Evolutionary conservation across 2,329 filamentous ascomycete genomes (phyloP), one percentile per base, ranked within the genome.

Genomic region (Laburnicola sp.): DNA sequence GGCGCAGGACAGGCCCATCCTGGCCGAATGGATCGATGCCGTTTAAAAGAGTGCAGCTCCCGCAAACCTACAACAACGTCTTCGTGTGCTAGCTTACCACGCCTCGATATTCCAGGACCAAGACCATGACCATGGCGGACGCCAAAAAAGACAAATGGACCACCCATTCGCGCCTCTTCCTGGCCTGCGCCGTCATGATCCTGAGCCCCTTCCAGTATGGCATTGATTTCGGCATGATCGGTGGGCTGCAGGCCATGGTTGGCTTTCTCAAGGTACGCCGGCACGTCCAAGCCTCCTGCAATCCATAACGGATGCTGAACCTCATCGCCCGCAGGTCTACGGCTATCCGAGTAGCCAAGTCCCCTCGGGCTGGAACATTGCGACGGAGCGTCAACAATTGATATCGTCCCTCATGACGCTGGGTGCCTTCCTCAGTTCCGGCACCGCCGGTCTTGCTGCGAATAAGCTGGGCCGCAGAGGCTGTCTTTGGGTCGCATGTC

Each of bases 111-210:
- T 11, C 4, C 10, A 36, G 21, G 5, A 11, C 26, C 39, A 30
- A 21, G 38, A 41, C 38, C 28, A 28, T 41, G 16, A 58, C 8
- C 8, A 68, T 68, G 64, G 57, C 63, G 11, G 57, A 60, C 0
- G 51, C 41, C 38, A 51, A 59, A 31, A 49, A 51, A 32, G 58
- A 62, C 34, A 56, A 58, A 34, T 74, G 74, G 50, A 64, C 61
- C 25, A 70, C 64, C 50, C 75, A 79, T 52, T 76, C 72, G 70
- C 71, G 71, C 34, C 73, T 76, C 48, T 77, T 79, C 48, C n/a
- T 76, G 1, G 78, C 78, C 10, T 80, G 78, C 50, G 74, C 75
- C 0, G 60, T 81, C 3, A 73, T 80, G 39, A 75, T 76, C 8
- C 63, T 80, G 52, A 78, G 75, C 30, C 78, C 22, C 16, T 51